Percentiles rank a stretch among this genome's conserved stretches.
Evolutionary conservation across 257 asterid species (phyloP).

Genomic region (Prunella vulgaris): DNA sequence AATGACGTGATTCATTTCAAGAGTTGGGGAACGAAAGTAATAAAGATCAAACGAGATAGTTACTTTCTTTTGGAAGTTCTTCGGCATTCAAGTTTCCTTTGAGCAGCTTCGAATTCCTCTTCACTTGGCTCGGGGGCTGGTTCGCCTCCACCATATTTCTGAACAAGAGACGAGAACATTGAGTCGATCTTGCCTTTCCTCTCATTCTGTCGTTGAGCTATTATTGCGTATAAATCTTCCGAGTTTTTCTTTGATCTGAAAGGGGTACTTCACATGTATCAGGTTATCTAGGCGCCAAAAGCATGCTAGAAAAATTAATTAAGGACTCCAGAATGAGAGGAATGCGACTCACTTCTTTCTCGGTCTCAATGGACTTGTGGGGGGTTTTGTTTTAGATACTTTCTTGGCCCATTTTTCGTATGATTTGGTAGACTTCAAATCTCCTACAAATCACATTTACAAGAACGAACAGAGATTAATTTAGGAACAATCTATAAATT

Average conservation of each 20-base stretch:
- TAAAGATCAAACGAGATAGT: not conserved
- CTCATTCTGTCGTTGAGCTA: slow-evolving; percentile 70
- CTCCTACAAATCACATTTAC: slow-evolving; percentile 41
- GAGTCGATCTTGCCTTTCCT: slow-evolving; percentile 71
- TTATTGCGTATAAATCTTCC: slow-evolving; percentile 61
- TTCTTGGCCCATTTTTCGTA: slow-evolving; percentile 82
- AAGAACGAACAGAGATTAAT: not conserved
- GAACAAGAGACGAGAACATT: slow-evolving; percentile 72
- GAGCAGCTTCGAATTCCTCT: slow-evolving; percentile 92
- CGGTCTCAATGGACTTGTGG: slow-evolving; percentile 68
- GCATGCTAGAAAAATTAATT: not conserved
- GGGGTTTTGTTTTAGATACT: slow-evolving; percentile 79
- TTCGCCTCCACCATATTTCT: slow-evolving; percentile 64
- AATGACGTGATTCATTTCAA: slow-evolving; percentile 1
- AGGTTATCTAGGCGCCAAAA: not conserved
- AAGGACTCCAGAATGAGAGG: not conserved
- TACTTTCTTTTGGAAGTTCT: slow-evolving; percentile 57
- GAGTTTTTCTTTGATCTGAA: slow-evolving; percentile 61
- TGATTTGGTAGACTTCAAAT: slow-evolving; percentile 57
- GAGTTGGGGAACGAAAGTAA: not conserved
- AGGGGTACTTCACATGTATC: slow-evolving; percentile 13
- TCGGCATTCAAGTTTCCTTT: slow-evolving; percentile 55
- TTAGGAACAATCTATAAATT: not conserved
- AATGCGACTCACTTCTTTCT: slow-evolving; percentile 58
- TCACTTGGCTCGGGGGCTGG: slow-evolving; percentile 67